Conservation (phyloP, 2,329 filamentous ascomycete species). For the Orbilia oligospora region DNA sequence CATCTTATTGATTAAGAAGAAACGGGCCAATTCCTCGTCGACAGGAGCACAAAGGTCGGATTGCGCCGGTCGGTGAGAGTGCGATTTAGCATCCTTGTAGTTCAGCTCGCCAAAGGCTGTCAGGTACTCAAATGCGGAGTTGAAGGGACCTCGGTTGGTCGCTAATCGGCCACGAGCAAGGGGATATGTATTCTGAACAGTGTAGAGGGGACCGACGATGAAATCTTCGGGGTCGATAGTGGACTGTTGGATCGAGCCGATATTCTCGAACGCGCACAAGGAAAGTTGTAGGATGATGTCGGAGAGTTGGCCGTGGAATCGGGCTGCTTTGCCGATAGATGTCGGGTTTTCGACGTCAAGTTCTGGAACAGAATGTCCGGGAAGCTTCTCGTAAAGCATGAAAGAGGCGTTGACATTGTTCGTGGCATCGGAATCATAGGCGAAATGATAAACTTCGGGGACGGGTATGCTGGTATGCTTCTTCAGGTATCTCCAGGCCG, state of each 20-base stretch:
- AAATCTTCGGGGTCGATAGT: conserved; percentile 44
- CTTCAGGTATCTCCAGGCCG: conserved; percentile 56
- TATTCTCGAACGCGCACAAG: conserved; percentile 45
- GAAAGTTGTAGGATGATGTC: conserved; percentile 57
- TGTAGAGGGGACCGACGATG: conserved; percentile 53
- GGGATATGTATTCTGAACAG: conserved; percentile 53
- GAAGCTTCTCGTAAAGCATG: conserved; percentile 52
- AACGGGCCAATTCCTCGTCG: conserved; percentile 57
- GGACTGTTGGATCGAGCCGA: conserved; percentile 52
- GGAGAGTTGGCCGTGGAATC: conserved; percentile 58
- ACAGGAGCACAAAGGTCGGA: conserved; percentile 50
- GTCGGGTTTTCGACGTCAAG: conserved; percentile 46
- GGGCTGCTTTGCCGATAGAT: conserved; percentile 35
- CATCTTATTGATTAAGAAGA: conserved; percentile 61
- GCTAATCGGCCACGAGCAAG: conserved; percentile 51
- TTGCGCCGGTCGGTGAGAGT: conserved; percentile 41
- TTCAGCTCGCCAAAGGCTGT: conserved; percentile 55
- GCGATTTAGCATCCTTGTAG: conserved; percentile 48
- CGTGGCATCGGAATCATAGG: conserved; percentile 40
- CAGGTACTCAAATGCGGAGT: conserved; percentile 48
- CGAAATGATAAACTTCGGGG: conserved; percentile 49
- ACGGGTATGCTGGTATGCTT: conserved; percentile 54
- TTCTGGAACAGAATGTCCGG: conserved; percentile 44
- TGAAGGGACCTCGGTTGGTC: conserved; percentile 50
- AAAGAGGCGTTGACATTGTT: conserved; percentile 48